Base-by-base conservation (phyloP, 129 eudicot species). In the Helianthus annuus region DNA sequence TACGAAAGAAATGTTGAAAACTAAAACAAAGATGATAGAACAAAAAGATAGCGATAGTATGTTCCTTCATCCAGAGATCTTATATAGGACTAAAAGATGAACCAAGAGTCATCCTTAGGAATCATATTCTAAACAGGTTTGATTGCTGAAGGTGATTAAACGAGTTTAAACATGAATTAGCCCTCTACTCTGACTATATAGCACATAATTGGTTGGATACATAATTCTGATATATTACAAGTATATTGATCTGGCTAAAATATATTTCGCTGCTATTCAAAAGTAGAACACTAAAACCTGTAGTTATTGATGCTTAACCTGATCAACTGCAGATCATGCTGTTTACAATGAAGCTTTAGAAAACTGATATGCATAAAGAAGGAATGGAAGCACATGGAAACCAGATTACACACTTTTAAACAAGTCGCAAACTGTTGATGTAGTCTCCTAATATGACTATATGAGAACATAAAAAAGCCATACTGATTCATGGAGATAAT, bases 101-200 rank as follows among this genome's bases (percentile, higher is more conserved):
- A 71, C 76, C 45, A 72, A 59, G 68, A 62, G 39, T 61, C 69
- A 73, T 15, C 36, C 59, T 42, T 62, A 73, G 10, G 52, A 34
- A 49, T 39, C 29, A 34, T 52, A 62, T 17, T 36, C 57, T 15
- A 62, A 46, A 45, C 48, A 56, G 16, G 29, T 53, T 36, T 64
- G 63, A 65, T 65, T 54, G 48, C 22, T 44, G 10, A 42, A 66
- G 42, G 8, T 45, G 48, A 54, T 44, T 34, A 44, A 66, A 65
- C n/a, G 10, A 24, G 10, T 66, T 61, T 75, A 36, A 44, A 19
- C 66, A 75, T 24, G 22, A 75, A 66, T 54, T 59, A 59, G 44
- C 40, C 34, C 42, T 54, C 58, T 54, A 70, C 45, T 36, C 19
- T 63, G 4, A 17, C 38, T 48, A 14, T 27, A 14, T 45, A 44